Evolutionary conservation across 2,329 filamentous ascomycete species (phyloP).

Genomic region (Sporothrix humicola): DNA sequence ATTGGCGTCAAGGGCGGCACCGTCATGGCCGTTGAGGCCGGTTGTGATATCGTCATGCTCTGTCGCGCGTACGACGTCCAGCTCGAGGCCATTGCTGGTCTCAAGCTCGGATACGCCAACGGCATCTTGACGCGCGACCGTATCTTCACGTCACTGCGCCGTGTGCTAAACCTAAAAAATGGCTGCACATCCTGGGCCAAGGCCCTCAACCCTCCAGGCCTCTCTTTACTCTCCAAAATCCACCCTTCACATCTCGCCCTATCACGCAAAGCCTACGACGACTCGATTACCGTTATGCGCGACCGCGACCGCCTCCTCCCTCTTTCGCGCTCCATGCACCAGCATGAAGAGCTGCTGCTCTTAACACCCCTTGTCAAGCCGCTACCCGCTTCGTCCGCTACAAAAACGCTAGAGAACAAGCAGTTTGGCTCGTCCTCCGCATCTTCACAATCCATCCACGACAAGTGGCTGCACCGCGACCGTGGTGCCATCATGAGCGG

Average conservation of each 20-base stretch:
- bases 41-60: constrained; percentile 87
- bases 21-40: constrained; percentile 96
- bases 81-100: constrained; percentile 85
- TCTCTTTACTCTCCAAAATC: constrained; percentile 76
- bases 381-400: constrained; percentile 84
- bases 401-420: constrained; percentile 64
- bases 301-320: constrained; percentile 87
- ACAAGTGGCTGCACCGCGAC: constrained; percentile 64
- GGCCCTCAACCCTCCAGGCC: constrained; percentile 84
- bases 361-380: constrained; percentile 90
- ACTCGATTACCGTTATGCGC: constrained; percentile 88
- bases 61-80: constrained; percentile 89
- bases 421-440: constrained; percentile 37
- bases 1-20: constrained; percentile 97
- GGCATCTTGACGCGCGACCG: constrained; percentile 82
- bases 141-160: constrained; percentile 77
- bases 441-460: constrained; percentile 51
- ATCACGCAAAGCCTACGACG: constrained; percentile 86
- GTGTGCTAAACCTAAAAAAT: constrained; percentile 80
- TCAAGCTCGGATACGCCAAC: constrained; percentile 89
- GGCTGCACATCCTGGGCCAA: constrained; percentile 89
- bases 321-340: constrained; percentile 77
- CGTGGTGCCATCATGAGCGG: constrained; percentile 79
- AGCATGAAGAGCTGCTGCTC: constrained; percentile 86
- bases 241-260: constrained; percentile 82